Conservation (phyloP, 2,329 filamentous ascomycete species). For the Nectriaceae sp. region DNA sequence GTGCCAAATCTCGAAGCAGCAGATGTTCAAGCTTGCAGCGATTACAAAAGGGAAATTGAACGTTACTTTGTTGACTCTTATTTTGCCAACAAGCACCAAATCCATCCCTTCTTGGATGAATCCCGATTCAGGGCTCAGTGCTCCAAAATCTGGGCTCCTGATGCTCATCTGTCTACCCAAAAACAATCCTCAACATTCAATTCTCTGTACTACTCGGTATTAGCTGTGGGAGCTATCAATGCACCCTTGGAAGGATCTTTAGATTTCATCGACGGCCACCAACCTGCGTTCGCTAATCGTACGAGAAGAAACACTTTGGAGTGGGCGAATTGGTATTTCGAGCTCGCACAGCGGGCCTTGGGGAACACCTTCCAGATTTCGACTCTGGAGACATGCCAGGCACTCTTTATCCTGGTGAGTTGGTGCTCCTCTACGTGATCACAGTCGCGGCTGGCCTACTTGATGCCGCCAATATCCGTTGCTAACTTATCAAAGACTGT, state of each 20-base stretch:
- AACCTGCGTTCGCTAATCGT: not conserved
- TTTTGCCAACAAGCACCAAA: conserved; percentile 3
- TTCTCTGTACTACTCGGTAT: conserved; percentile 1
- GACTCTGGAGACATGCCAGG: conserved; percentile 1
- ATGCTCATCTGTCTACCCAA: not conserved
- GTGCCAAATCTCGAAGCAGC: not conserved
- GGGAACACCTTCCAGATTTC: conserved; percentile 4
- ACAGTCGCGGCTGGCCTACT: too few relatives aligned
- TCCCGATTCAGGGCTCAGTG: not conserved
- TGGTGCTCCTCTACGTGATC: too few relatives aligned
- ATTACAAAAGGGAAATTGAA: not conserved
- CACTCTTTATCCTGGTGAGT: conserved; percentile 2
- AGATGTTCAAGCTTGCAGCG: not conserved
- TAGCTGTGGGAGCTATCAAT: conserved; percentile 4
- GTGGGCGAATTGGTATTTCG: conserved; percentile 3
- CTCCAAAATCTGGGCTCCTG: not conserved
- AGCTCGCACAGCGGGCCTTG: conserved; percentile 2
- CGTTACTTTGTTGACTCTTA: conserved; percentile 4
- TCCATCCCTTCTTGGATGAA: conserved; percentile 5
- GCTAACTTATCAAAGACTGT: not conserved
- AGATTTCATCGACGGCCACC: not conserved
- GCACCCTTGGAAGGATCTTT: not conserved
- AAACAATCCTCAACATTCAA: conserved; percentile 2
- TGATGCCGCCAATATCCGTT: too few relatives aligned
- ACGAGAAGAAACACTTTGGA: not conserved